Conservation (phyloP, 768 basidiomycete species). For the Leccinum obscurum region DNA sequence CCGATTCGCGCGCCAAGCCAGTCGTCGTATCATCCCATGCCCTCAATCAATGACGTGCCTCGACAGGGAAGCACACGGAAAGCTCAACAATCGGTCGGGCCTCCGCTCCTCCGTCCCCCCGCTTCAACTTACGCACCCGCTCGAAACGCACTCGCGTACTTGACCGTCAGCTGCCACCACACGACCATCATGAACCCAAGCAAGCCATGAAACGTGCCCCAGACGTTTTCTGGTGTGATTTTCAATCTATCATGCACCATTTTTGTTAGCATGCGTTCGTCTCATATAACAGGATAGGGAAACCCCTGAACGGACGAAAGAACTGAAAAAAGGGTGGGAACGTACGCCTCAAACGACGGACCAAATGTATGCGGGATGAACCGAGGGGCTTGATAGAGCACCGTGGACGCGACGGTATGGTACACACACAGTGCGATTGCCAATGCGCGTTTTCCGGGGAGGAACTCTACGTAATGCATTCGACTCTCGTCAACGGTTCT, state of each 20-base stretch:
- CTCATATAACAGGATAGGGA: too few relatives aligned
- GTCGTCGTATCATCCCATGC: not conserved
- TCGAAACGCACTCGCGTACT: conserved; percentile 44
- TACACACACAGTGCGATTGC: conserved; percentile 77
- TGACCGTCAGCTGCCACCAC: conserved; percentile 83
- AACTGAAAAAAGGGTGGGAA: conserved; percentile 9
- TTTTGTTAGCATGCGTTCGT: not conserved
- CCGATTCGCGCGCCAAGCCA: not conserved
- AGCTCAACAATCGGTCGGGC: not conserved
- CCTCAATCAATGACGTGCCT: not conserved
- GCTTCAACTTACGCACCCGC: conserved; percentile 2
- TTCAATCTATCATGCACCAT: conserved; percentile 26
- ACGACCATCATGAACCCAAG: conserved; percentile 68
- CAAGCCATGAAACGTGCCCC: conserved; percentile 73
- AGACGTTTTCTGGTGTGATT: conserved; percentile 69
- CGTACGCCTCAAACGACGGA: conserved; percentile 56
- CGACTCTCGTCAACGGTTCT: not conserved
- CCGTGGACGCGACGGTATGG: conserved; percentile 69
- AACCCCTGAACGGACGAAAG: not conserved
- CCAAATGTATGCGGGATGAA: conserved; percentile 80
- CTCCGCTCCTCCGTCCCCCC: not conserved
- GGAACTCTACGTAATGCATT: conserved; percentile 52
- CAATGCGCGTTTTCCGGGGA: conserved; percentile 83
- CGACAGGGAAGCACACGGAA: not conserved
- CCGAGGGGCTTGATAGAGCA: conserved; percentile 73